A percentile compares a stretch with the other conserved stretches of the same genome.
Conservation (phyloP, 805 yeast genomes). For the Cyberlindnera maritima region DNA sequence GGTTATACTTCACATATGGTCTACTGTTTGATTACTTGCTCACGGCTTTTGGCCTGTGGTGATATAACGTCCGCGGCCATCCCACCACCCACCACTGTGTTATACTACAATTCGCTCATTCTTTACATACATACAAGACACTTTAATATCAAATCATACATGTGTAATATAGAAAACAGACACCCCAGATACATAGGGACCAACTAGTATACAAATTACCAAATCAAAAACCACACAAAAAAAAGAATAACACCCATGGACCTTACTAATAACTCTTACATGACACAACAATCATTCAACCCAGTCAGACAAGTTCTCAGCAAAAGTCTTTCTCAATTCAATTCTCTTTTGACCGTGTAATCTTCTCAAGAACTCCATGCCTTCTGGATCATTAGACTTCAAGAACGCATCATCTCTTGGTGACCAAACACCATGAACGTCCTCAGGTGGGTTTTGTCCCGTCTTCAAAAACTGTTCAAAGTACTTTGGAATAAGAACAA, state of each 20-base stretch:
- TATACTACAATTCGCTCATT: too few relatives aligned
- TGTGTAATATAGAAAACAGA: too few relatives aligned
- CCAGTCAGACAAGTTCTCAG: constrained; percentile 27
- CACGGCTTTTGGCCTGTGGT: constrained; percentile 44
- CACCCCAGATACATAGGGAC: not conserved
- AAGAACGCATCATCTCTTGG: constrained; percentile 40
- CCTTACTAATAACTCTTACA: too few relatives aligned
- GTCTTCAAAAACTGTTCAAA: constrained; percentile 39
- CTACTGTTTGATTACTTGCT: constrained; percentile 63
- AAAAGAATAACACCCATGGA: not conserved
- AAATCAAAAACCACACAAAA: not conserved
- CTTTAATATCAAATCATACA: too few relatives aligned
- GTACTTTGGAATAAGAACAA: constrained; percentile 40
- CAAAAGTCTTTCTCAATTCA: constrained; percentile 39
- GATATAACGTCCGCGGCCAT: too few relatives aligned
- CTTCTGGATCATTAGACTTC: constrained; percentile 33
- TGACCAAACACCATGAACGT: constrained; percentile 46
- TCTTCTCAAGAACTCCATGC: constrained; percentile 31
- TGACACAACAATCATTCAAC: constrained; percentile 5
- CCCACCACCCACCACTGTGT: too few relatives aligned
- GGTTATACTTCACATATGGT: constrained; percentile 64
- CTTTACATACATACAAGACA: too few relatives aligned
- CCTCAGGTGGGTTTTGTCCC: constrained; percentile 40
- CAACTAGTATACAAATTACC: not conserved
- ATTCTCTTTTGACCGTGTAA: constrained; percentile 41